Conservation (phyloP, 345 rosid species). For the Gossypium sturtianum region DNA sequence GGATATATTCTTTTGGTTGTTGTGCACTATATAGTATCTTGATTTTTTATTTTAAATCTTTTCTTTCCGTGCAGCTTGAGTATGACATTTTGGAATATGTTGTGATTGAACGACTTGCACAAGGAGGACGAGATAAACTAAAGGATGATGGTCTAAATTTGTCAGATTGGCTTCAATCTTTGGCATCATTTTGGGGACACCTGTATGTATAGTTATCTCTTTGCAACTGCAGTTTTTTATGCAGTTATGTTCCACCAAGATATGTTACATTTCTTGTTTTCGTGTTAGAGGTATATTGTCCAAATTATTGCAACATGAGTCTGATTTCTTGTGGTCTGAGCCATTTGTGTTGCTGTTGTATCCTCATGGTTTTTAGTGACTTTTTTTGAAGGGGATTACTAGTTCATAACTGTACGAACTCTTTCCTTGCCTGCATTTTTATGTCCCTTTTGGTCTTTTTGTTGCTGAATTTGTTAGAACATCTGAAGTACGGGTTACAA, state of each 20-base stretch:
- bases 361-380: not conserved
- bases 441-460: not conserved
- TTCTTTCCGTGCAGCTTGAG: slow-evolving; percentile 63
- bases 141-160: slow-evolving; percentile 98
- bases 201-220: slow-evolving; percentile 62
- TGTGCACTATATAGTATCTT: slow-evolving; percentile 5
- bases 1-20: not conserved
- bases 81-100: slow-evolving; percentile 97
- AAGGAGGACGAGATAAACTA: slow-evolving; percentile 92
- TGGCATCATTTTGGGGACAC: slow-evolving; percentile 99
- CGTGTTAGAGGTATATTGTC: not conserved
- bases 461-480: not conserved
- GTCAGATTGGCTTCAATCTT: slow-evolving; percentile 98
- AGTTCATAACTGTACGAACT: not conserved
- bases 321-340: not conserved
- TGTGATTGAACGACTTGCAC: slow-evolving; percentile 92
- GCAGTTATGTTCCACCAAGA: not conserved
- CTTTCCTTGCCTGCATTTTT: not conserved
- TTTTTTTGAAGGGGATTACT: not conserved
- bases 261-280: slow-evolving; percentile 1
- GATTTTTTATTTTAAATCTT: slow-evolving; percentile 10
- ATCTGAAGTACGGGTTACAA: not conserved
- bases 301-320: not conserved
- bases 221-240: slow-evolving; percentile 10
- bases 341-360: not conserved